Conservation (phyloP, 2,329 filamentous ascomycete species). For the Colletotrichum sp. region DNA sequence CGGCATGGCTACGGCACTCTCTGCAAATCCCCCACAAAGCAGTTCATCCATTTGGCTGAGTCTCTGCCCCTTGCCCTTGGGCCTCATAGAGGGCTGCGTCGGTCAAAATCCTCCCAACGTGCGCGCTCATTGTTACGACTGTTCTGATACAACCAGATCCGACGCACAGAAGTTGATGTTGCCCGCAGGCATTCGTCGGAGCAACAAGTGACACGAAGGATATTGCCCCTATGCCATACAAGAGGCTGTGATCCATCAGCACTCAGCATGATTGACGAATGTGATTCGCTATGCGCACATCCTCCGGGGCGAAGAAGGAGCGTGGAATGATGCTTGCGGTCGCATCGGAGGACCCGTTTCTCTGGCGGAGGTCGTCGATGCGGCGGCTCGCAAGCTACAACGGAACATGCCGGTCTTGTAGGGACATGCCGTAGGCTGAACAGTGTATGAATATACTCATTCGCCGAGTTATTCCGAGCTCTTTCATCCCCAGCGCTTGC, state of each 20-base stretch:
- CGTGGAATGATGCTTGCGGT: neutral
- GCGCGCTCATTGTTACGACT: neutral
- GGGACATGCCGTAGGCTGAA: neutral
- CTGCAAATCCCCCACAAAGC: neutral
- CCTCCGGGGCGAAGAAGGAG: neutral
- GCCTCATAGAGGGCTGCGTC: neutral
- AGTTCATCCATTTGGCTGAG: neutral
- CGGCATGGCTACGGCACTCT: neutral
- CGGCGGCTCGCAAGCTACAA: neutral
- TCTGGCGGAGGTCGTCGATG: neutral
- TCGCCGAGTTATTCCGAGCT: neutral
- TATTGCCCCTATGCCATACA: neutral
- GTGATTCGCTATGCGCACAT: neutral
- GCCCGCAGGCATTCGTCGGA: neutral
- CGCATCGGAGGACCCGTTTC: neutral
- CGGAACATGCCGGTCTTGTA: neutral
- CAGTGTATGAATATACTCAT: neutral
- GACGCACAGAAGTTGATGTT: neutral
- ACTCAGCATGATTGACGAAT: neutral
- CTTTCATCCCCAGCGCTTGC: neutral
- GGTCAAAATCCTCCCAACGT: neutral
- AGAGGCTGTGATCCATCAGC: neutral
- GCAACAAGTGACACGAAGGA: neutral
- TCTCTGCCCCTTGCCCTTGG: neutral
- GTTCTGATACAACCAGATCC: neutral